Base-by-base conservation (phyloP, 225 moss, liverwort and hornwort species). In the Antitrichia curtipendula region DNA sequence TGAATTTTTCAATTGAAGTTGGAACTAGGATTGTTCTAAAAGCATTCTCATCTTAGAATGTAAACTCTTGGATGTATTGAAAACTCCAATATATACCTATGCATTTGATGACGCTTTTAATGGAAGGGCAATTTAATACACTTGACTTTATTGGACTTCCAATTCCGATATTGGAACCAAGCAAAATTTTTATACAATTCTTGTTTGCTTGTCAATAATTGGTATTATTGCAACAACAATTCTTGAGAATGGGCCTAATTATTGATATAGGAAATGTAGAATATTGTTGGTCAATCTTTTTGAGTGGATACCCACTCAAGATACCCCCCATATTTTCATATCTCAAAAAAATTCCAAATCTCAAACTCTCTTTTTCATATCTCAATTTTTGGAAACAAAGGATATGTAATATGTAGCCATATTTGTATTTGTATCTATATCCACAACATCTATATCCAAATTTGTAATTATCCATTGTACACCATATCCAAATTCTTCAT, bases 121-220 rank as follows among this genome's bases (percentile, higher is more conserved):
- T 43, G 6, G 0, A 3, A 28, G 1, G 28, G 1, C 2, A 27
- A 16, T 17, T 9, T 10, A 43, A 6, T 0, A 41, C 5, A 71
- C 5, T 1, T 71, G 2, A 71, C 5, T 43, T 16, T 25, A 5
- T 41, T 16, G 1, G 27, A 27, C 9, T 27, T 71, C 27, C 2
- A 41, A 43, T 43, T 71, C 0, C 0, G 0, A 43, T 43, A 3
- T 71, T 71, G 16, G 16, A 70, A 71, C 6, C 0, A 16, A 9
- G 2, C 9, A 71, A 25, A 2, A 16, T 71, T 5, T 70, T 9
- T 5, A 68, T 4, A 23, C 4, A 22, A 23, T 1, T 68, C 9
- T 43, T 41, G 5, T 41, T 41, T 71, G 2, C 27, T 27, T 70
- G 11, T 24, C 0, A 41, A 0, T 40, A 25, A 7, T 14, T 40